phyloP scores from a whole-genome alignment of 768 basidiomycete genomes.

The Russula brevipes region DNA sequence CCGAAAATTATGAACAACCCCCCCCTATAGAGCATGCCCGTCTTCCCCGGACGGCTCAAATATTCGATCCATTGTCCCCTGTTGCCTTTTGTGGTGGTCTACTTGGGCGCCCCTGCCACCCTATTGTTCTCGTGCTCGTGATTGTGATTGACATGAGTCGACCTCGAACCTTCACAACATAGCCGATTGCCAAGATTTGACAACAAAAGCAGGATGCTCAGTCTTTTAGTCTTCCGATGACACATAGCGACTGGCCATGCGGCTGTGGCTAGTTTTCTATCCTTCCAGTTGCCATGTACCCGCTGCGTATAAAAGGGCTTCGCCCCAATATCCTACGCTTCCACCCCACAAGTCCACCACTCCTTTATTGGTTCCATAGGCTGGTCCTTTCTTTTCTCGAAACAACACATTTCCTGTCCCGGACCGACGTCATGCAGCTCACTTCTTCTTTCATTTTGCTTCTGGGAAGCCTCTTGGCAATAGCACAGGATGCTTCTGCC shows the following conservation, averaged over 20 bases:
- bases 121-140: too few relatives aligned
- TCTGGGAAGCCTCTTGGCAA: conserved; percentile 46
- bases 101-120: too few relatives aligned
- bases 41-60: too few relatives aligned
- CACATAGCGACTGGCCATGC: background rate
- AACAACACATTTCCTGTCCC: conserved; percentile 71
- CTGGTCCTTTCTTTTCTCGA: conserved; percentile 12
- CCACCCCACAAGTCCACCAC: background rate
- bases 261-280: background rate
- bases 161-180: too few relatives aligned
- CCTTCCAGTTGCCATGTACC: conserved; percentile 1
- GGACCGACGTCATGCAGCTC: conserved; percentile 53
- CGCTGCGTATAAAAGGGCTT: background rate
- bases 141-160: too few relatives aligned
- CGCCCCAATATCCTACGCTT: background rate
- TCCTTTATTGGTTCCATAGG: conserved; percentile 8
- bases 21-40: too few relatives aligned
- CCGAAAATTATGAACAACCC: too few relatives aligned
- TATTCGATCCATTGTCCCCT: too few relatives aligned
- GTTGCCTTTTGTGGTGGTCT: too few relatives aligned
- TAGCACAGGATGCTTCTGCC: conserved; percentile 40
- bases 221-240: background rate
- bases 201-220: background rate
- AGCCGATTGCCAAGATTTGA: too few relatives aligned
- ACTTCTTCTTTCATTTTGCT: conserved; percentile 46